These are phyloP conservation scores for Colletotrichum australisinense DNA, from an alignment of 2,329 filamentous ascomycete genomes.

Conservation along the genomic window DNA sequence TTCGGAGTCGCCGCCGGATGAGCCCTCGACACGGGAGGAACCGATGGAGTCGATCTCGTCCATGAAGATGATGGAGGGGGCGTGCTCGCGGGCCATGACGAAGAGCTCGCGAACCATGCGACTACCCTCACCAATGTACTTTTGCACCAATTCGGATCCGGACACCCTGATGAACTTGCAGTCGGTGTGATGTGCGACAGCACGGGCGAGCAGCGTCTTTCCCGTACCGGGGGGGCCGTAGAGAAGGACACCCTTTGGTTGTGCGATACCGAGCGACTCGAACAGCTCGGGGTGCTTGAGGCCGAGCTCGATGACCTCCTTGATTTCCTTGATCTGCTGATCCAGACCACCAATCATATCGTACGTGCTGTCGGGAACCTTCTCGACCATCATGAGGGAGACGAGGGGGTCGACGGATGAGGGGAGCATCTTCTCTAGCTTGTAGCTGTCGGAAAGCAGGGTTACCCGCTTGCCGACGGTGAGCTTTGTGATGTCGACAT, in stretches of 20 bases:
- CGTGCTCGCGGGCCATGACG: slow-evolving; percentile 98
- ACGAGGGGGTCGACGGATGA: slow-evolving; percentile 98
- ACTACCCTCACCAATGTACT: slow-evolving; percentile 98
- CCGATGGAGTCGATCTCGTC: slow-evolving; percentile 99
- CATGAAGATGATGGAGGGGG: slow-evolving; percentile 99
- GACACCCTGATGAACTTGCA: slow-evolving; percentile 99
- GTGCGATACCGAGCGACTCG: slow-evolving; percentile 97
- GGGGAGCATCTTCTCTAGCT: slow-evolving; percentile 97
- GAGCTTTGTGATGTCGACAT: slow-evolving; percentile 94
- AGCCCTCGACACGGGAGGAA: slow-evolving; percentile 95
- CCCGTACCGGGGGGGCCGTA: slow-evolving; percentile 98
- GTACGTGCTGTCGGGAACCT: slow-evolving; percentile 99
- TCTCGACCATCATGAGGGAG: slow-evolving; percentile 99
- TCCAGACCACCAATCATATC: slow-evolving; percentile 99
- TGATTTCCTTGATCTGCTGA: slow-evolving; percentile 99
- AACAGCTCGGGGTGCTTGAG: slow-evolving; percentile 99
- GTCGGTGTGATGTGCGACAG: slow-evolving; percentile 97
- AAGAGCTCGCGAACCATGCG: slow-evolving; percentile 99
- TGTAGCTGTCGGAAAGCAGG: slow-evolving; percentile 96
- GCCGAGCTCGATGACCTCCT: slow-evolving; percentile 98
- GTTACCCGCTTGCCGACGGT: slow-evolving; percentile 98
- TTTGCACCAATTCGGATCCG: slow-evolving; percentile 95
- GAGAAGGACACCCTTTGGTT: slow-evolving; percentile 96
- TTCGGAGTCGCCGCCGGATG: slow-evolving; percentile 94
- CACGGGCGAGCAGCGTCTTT: slow-evolving; percentile 94